These are phyloP conservation scores for Fraxinus dipetala DNA, from an alignment of 305 asterid species.

Conservation along the genomic window DNA sequence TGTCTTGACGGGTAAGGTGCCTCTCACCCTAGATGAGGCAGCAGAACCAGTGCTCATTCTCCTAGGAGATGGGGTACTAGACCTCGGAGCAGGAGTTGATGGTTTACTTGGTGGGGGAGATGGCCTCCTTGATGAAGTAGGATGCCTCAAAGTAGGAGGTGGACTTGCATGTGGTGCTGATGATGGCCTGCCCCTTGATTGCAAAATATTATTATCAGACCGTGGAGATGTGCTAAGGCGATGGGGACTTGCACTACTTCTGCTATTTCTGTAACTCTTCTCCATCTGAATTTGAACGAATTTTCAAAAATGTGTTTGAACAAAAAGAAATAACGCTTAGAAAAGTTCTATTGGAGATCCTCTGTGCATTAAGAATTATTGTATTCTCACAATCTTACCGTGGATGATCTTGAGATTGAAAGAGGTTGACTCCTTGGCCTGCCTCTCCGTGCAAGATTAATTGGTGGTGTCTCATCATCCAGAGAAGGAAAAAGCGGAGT, in stretches of 20 bases:
- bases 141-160: conserved; percentile 50
- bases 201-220: conserved; percentile 50
- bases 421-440: conserved; percentile 89
- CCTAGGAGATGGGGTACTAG: conserved; percentile 66
- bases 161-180: conserved; percentile 73
- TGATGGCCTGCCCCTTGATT: conserved; percentile 68
- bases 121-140: conserved; percentile 61
- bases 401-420: conserved; percentile 77
- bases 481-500: conserved; percentile 90
- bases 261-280: conserved; percentile 61
- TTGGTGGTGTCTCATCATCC: conserved; percentile 71
- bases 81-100: conserved; percentile 55
- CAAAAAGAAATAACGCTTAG: conserved; percentile 10
- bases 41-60: conserved; percentile 75
- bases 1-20: conserved; percentile 73
- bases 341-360: neutral
- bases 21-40: conserved; percentile 60
- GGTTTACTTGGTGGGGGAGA: conserved; percentile 78
- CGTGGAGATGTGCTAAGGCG: conserved; percentile 85
- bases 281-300: conserved; percentile 63
- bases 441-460: conserved; percentile 64
- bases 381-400: conserved; percentile 44
- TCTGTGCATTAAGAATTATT: neutral
- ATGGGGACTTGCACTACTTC: conserved; percentile 91
- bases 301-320: conserved; percentile 11